Percentiles rank a stretch among this genome's conserved stretches.
Evolutionary conservation across 106 monocot genomes (phyloP).

Genomic region (Posidonia australis): DNA sequence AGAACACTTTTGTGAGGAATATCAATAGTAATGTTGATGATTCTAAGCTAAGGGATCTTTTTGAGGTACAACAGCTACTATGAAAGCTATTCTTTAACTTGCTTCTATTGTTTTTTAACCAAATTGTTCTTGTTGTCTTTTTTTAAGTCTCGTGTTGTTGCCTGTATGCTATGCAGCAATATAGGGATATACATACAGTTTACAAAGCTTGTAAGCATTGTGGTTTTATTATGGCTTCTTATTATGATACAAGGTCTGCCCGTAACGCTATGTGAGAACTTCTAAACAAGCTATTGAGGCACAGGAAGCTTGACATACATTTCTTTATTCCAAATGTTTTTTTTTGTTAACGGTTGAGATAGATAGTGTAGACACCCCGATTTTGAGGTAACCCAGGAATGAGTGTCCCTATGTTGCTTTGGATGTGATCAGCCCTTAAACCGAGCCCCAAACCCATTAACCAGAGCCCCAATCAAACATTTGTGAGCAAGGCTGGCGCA

Average conservation of each 20-base stretch:
- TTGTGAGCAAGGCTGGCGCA: too few species aligned
- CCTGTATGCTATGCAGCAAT: too few species aligned
- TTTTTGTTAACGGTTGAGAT: too few species aligned
- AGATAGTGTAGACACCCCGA: too few species aligned
- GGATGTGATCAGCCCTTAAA: too few species aligned
- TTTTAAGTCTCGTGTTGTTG: neutral
- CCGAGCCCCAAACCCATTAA: too few species aligned
- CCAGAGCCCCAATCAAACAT: too few species aligned
- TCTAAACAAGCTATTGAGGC: constrained; percentile 42
- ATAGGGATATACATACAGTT: constrained; percentile 48
- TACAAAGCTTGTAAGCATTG: constrained; percentile 57
- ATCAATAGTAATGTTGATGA: constrained; percentile 68
- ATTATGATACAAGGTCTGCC: constrained; percentile 50
- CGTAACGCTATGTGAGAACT: constrained; percentile 57
- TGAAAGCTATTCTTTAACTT: neutral
- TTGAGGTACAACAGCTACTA: constrained; percentile 38
- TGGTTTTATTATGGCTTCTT: constrained; percentile 64
- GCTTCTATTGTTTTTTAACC: too few species aligned
- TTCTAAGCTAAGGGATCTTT: constrained; percentile 39
- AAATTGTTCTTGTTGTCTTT: neutral
- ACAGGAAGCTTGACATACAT: too few species aligned
- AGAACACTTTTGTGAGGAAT: constrained; percentile 76
- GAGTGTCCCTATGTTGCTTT: too few species aligned
- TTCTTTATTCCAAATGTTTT: too few species aligned
- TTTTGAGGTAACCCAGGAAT: too few species aligned